These are phyloP conservation scores for Mycena filopes DNA, from an alignment of 768 basidiomycete genomes.

Conservation along the genomic window DNA sequence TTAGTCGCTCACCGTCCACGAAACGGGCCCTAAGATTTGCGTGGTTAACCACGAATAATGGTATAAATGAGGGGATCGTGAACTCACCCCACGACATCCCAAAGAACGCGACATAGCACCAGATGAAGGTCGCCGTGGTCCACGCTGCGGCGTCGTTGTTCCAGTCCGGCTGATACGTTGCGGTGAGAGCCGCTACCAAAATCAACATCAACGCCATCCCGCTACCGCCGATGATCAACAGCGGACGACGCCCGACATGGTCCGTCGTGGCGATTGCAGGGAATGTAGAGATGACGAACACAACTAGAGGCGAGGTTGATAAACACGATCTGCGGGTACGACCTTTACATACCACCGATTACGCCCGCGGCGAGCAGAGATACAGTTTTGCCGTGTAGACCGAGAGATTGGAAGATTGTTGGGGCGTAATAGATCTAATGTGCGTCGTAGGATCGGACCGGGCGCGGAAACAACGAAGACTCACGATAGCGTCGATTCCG, in stretches of 20 bases:
- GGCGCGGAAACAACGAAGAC: conserved; percentile 20
- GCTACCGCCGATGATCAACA: conserved; percentile 51
- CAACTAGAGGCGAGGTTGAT: conserved; percentile 7
- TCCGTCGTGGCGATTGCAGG: conserved; percentile 40
- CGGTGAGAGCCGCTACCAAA: conserved; percentile 29
- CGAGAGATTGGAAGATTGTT: conserved; percentile 52
- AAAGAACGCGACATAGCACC: conserved; percentile 52
- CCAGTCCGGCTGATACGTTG: conserved; percentile 38
- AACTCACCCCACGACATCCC: conserved; percentile 44
- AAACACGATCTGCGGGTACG: not conserved
- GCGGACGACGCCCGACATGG: conserved; percentile 50
- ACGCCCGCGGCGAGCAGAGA: conserved; percentile 55
- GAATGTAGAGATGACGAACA: conserved; percentile 24
- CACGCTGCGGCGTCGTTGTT: conserved; percentile 38
- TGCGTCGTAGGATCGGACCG: not conserved
- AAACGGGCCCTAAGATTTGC: conserved; percentile 29
- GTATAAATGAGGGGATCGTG: not conserved
- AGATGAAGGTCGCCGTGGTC: conserved; percentile 48
- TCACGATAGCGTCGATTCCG: conserved; percentile 39
- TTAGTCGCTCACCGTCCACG: conserved; percentile 34
- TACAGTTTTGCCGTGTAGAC: conserved; percentile 51
- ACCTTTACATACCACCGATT: conserved; percentile 42
- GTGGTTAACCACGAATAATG: conserved; percentile 10
- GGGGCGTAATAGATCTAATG: conserved; percentile 35
- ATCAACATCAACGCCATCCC: conserved; percentile 42